phyloP scores from a whole-genome alignment of 768 basidiomycete genomes.

The Boletus reticuloceps region DNA sequence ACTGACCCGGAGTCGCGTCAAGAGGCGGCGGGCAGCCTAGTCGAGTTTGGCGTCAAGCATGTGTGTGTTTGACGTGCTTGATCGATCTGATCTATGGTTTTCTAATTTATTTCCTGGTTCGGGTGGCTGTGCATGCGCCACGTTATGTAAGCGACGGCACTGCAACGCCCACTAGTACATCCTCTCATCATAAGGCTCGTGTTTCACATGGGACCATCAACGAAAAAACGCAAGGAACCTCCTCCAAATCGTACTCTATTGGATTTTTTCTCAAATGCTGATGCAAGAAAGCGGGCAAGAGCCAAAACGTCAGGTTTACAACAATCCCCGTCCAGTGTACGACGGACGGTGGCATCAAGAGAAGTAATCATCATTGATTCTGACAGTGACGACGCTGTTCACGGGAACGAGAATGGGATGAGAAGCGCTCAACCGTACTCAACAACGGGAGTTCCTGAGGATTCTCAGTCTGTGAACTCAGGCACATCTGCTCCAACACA shows the following conservation, averaged over 20 bases:
- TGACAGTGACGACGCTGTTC: constrained; percentile 43
- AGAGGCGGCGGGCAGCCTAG: too few relatives aligned
- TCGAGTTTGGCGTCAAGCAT: too few relatives aligned
- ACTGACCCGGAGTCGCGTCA: too few relatives aligned
- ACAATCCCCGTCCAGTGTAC: neutral
- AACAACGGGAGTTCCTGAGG: neutral
- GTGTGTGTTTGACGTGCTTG: too few relatives aligned
- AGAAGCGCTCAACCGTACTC: neutral
- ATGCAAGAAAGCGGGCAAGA: constrained; percentile 22
- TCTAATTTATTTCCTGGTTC: too few relatives aligned
- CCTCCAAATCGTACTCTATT: constrained; percentile 40
- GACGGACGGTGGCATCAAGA: constrained; percentile 6
- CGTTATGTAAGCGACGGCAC: too few relatives aligned
- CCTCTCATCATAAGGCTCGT: too few relatives aligned
- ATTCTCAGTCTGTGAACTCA: neutral
- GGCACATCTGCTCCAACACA: neutral
- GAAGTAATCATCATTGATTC: constrained; percentile 66
- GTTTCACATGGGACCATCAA: constrained; percentile 34
- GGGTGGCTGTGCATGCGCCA: too few relatives aligned
- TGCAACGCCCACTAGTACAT: too few relatives aligned
- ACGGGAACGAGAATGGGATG: neutral
- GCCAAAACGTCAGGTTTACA: constrained; percentile 1
- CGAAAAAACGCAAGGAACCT: constrained; percentile 35
- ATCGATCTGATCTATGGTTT: too few relatives aligned
- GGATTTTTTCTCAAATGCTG: constrained; percentile 41